Conservation (phyloP, 192 early-diverging fungal species). For the Coemansia sp. region DNA sequence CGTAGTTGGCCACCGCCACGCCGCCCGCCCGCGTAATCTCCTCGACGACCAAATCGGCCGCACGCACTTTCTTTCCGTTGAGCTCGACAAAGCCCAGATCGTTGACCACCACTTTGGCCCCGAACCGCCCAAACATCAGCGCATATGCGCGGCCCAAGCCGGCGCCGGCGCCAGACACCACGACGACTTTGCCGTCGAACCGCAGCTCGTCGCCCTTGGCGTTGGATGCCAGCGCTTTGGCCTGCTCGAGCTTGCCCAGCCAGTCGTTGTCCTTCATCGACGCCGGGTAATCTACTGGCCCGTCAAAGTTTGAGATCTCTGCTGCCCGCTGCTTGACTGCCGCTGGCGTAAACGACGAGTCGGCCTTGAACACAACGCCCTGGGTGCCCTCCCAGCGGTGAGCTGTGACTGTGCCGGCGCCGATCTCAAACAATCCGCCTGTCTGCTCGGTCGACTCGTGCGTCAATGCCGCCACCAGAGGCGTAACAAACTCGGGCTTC, state of each 20-base stretch:
- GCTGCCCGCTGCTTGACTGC: constrained; percentile 73
- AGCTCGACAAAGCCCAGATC: constrained; percentile 70
- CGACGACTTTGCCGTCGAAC: constrained; percentile 75
- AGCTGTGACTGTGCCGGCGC: constrained; percentile 86
- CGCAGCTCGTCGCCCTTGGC: constrained; percentile 57
- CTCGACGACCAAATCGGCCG: constrained; percentile 74
- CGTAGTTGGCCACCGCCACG: constrained; percentile 85
- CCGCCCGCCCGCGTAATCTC: constrained; percentile 81
- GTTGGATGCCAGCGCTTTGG: constrained; percentile 66
- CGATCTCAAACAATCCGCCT: constrained; percentile 90
- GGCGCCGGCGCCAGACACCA: constrained; percentile 89
- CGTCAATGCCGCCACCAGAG: constrained; percentile 88
- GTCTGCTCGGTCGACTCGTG: constrained; percentile 81
- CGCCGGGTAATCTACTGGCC: constrained; percentile 63
- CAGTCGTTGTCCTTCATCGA: constrained; percentile 81
- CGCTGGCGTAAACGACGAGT: constrained; percentile 79
- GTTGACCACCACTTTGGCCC: constrained; percentile 90
- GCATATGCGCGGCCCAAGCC: constrained; percentile 93
- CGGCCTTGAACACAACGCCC: constrained; percentile 89
- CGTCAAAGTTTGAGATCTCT: constrained; percentile 72
- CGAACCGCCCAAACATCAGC: constrained; percentile 74
- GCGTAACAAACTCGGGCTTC: constrained; percentile 96
- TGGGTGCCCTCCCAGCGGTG: constrained; percentile 87
- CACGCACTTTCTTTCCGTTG: constrained; percentile 43
- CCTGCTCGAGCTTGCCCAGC: constrained; percentile 72